These are phyloP conservation scores for Alloteropsis semialata DNA, from an alignment of 176 grass and related monocot genomes.

Conservation along the genomic window DNA sequence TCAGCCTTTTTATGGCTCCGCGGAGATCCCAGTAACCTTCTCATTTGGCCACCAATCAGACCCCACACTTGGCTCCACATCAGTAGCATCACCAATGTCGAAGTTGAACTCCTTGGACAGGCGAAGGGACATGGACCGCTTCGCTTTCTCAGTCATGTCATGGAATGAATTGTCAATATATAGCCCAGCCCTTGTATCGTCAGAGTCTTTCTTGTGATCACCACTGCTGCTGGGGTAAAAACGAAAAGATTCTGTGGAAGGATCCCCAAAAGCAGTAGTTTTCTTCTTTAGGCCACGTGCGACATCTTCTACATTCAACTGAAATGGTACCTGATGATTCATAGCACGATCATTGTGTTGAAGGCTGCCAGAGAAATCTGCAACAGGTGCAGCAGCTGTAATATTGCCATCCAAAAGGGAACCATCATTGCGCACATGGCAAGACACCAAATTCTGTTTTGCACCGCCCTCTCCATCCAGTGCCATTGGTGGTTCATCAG, in stretches of 20 bases:
- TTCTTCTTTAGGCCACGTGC: slow-evolving; percentile 82
- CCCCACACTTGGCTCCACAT: slow-evolving; percentile 34
- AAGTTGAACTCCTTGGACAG: slow-evolving; percentile 96
- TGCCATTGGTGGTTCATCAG: slow-evolving; percentile 56
- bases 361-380: slow-evolving; percentile 44
- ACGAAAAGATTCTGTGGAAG: slow-evolving; percentile 39
- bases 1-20: slow-evolving; percentile 48
- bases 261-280: slow-evolving; percentile 40
- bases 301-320: slow-evolving; percentile 76
- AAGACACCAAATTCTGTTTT: slow-evolving; percentile 61
- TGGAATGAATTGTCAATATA: too few species aligned
- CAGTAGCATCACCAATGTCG: slow-evolving; percentile 44
- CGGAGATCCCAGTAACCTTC: slow-evolving; percentile 47
- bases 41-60: slow-evolving; percentile 76
- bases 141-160: too few species aligned
- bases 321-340: slow-evolving; percentile 72
- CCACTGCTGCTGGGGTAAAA: slow-evolving; percentile 10
- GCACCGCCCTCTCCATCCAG: slow-evolving; percentile 55
- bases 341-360: slow-evolving; percentile 67
- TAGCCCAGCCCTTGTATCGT: too few species aligned
- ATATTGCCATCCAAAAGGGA: slow-evolving; percentile 70
- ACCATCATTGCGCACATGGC: slow-evolving; percentile 50
- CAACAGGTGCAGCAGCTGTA: slow-evolving; percentile 50
- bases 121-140: slow-evolving; percentile 59
- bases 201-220: slow-evolving; percentile 17